A percentile compares a stretch with the other conserved stretches of the same genome.
These are phyloP conservation scores for Piromyces finnis DNA, from an alignment of 192 early-diverging fungal genomes.

Conservation along the genomic window DNA sequence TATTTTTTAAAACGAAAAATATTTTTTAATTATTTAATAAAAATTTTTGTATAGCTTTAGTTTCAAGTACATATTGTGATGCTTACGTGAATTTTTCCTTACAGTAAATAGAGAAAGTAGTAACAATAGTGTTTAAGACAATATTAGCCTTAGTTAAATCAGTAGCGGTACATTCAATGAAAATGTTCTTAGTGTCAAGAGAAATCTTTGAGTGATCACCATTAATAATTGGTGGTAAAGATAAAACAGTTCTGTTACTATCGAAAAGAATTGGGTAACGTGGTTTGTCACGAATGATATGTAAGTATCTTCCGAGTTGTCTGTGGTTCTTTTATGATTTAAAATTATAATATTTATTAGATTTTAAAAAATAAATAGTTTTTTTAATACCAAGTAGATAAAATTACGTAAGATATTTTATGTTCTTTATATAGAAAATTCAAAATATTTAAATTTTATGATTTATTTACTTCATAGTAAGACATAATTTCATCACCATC, in stretches of 20 bases:
- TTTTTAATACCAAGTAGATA: no score
- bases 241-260: conserved; percentile 62
- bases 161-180: conserved; percentile 96
- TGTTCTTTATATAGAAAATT: no score
- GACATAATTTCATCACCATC: conserved; percentile 74
- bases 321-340: conserved; percentile 31
- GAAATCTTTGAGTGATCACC: conserved; percentile 94
- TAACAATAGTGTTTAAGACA: conserved; percentile 80
- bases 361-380: not conserved
- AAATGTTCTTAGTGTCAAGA: conserved; percentile 81
- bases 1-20: no score
- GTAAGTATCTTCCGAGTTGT: conserved; percentile 73
- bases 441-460: no score
- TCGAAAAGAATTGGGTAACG: conserved; percentile 86
- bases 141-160: conserved; percentile 87
- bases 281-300: conserved; percentile 80
- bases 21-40: no score
- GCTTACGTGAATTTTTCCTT: conserved; percentile 72
- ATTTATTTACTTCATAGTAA: conserved; percentile 54
- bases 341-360: conserved; percentile 1
- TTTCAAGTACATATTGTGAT: not conserved
- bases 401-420: no score
- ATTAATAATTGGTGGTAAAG: conserved; percentile 98
- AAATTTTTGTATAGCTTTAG: no score
- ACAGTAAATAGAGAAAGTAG: conserved; percentile 94